Base-by-base conservation (phyloP, 768 basidiomycete genomes). In the Boletus rufocinnamomeus region DNA sequence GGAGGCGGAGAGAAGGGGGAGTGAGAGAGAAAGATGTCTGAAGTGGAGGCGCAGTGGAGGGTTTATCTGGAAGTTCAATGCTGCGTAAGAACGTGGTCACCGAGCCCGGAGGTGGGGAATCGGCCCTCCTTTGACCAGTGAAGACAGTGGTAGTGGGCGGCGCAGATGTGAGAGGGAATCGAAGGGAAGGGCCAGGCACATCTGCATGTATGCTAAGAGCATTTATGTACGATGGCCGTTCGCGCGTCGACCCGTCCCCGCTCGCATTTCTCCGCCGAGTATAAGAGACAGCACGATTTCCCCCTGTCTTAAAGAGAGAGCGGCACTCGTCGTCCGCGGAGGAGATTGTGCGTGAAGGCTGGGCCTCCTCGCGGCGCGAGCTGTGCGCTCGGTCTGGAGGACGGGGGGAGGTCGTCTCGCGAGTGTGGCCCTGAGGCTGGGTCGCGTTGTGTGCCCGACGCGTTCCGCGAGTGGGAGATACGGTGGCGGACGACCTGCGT, bases 81-180 rank as follows among this genome's bases (percentile, higher is more conserved):
- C 51, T 70, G 43, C 66, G 62, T 27, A 72, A 58, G 54, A 70
- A 72, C 1, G 58, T 41, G 48, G 68, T 65, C n/a, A 62, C 72
- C 17, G 66, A 56, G 6, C 49, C 60, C 3, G 58, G 60, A 2
- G 52, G 54, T 3, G 66, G 66, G 13, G 62, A 56, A 40, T 52
- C 62, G 17, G 51, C 27, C 43, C 35, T 62, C 19, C 25, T 47
- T 44, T 41, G 56, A 44, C 44, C 34, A 21, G n/a, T 4, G 3
- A 45, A 52, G 32, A 50, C 17, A 41, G 30, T 56, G 23, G 28
- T 28, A 40, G 44, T 27, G 21, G 57, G 54, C 1, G 62, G 56
- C 11, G n/a, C 56, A 27, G 59, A 57, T 25, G 52, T 19, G 44
- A 60, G 53, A 21, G 67, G 61, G 34, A 70, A 47, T 23, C 61